Percentiles rank a stretch among this genome's conserved stretches.
phyloP scores from a whole-genome alignment of 1,284 basidiomycete species.

The Trichosporon faecale region DNA sequence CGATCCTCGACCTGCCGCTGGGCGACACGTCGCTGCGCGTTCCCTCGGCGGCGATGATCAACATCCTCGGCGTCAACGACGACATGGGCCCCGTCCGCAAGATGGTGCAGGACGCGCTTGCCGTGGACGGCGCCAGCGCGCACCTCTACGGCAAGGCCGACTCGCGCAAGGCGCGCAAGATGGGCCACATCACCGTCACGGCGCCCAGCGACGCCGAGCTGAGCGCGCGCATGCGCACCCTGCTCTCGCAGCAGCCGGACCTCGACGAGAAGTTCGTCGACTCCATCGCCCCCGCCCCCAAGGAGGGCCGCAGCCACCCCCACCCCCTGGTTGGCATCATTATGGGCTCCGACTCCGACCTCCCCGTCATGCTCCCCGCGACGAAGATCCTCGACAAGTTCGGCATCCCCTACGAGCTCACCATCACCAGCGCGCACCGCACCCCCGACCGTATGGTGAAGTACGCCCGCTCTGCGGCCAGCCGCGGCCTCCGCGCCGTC shows the following conservation, averaged over 20 bases:
- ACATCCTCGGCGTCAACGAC: conserved; percentile 77
- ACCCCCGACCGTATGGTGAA: conserved; percentile 83
- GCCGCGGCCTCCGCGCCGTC: conserved; percentile 72
- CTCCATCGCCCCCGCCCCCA: conserved; percentile 58
- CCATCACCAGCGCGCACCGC: conserved; percentile 93
- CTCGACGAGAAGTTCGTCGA: conserved; percentile 56
- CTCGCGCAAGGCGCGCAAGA: conserved; percentile 87
- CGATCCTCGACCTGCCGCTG: conserved; percentile 87
- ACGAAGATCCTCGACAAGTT: conserved; percentile 81
- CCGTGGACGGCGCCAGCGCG: conserved; percentile 71
- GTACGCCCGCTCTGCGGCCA: conserved; percentile 74
- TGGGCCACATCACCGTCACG: conserved; percentile 94
- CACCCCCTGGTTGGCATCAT: conserved; percentile 88
- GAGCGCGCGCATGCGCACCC: conserved; percentile 63
- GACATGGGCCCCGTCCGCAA: conserved; percentile 59
- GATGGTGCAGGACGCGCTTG: conserved; percentile 60
- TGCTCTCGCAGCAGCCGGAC: conserved; percentile 66
- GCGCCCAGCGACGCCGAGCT: conserved; percentile 78
- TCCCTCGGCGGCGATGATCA: conserved; percentile 87
- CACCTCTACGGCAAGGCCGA: conserved; percentile 94
- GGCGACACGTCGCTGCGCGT: conserved; percentile 87
- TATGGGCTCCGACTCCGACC: conserved; percentile 99
- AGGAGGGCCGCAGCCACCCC: conserved; percentile 56
- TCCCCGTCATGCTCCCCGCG: conserved; percentile 87
- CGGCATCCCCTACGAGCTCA: conserved; percentile 83